Percentiles rank a stretch among this genome's conserved stretches.
These are phyloP conservation scores for Candida montana DNA, from an alignment of 805 yeast species.

Conservation along the genomic window DNA sequence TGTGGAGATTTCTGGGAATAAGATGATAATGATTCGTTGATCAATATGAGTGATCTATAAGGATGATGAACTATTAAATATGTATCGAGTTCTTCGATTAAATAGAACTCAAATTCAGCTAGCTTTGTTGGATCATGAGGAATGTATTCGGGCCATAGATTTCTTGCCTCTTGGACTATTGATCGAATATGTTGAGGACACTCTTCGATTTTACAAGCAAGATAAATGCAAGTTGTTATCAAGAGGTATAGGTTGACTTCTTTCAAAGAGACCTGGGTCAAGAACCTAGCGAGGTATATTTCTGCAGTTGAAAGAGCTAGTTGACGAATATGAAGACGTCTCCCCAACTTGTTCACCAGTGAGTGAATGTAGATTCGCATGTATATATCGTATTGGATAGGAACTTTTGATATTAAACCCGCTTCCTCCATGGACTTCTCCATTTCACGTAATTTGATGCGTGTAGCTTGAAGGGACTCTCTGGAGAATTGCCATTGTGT, in stretches of 20 bases:
- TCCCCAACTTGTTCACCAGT: conserved; percentile 68
- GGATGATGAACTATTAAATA: conserved; percentile 74
- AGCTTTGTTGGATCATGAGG: conserved; percentile 87
- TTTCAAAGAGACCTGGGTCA: conserved; percentile 63
- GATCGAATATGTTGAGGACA: conserved; percentile 90
- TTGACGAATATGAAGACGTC: conserved; percentile 73
- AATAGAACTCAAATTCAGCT: conserved; percentile 93
- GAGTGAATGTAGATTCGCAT: conserved; percentile 78
- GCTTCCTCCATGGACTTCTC: conserved; percentile 36
- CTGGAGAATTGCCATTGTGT: conserved; percentile 75
- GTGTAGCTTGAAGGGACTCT: conserved; percentile 44
- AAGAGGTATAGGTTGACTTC: conserved; percentile 80
- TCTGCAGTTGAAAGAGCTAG: conserved; percentile 86
- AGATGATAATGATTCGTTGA: conserved; percentile 32
- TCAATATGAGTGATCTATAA: conserved; percentile 54
- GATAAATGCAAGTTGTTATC: conserved; percentile 78
- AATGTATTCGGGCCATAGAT: conserved; percentile 90
- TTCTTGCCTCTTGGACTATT: conserved; percentile 76
- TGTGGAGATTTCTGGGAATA: conserved; percentile 5
- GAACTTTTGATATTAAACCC: conserved; percentile 35
- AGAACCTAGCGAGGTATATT: conserved; percentile 72
- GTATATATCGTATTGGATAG: conserved; percentile 40
- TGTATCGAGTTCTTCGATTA: conserved; percentile 81
- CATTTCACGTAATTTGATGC: conserved; percentile 35
- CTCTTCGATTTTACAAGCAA: conserved; percentile 93